Evolutionary conservation across 2,329 filamentous ascomycete genomes (phyloP).

Genomic region (Calonectria multiphialidica): DNA sequence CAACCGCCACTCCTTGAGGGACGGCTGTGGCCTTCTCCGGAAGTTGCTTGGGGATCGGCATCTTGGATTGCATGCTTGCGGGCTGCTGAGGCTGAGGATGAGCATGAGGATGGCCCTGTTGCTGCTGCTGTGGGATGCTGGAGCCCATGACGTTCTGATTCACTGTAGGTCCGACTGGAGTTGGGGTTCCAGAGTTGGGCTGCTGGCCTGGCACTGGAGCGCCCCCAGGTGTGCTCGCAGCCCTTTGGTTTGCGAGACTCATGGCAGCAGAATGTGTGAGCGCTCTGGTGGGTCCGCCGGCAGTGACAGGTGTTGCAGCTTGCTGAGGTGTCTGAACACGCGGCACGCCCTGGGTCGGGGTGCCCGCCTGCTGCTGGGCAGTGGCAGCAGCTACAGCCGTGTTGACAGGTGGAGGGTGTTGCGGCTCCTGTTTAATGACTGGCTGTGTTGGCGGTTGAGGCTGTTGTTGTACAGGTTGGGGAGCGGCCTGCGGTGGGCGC

Average conservation of each 20-base stretch:
- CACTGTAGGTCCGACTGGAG: slow-evolving; percentile 43
- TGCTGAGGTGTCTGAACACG: slow-evolving; percentile 67
- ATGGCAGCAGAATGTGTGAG: slow-evolving; percentile 65
- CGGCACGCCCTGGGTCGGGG: slow-evolving; percentile 61
- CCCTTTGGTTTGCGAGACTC: slow-evolving; percentile 59
- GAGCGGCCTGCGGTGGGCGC: slow-evolving; percentile 42
- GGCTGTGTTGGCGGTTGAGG: slow-evolving; percentile 42
- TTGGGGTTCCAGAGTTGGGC: slow-evolving; percentile 45
- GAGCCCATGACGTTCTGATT: slow-evolving; percentile 49
- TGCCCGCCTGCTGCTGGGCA: slow-evolving; percentile 55
- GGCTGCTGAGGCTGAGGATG: slow-evolving; percentile 58
- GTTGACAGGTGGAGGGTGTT: slow-evolving; percentile 60
- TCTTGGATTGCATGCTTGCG: slow-evolving; percentile 67
- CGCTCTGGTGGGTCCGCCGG: slow-evolving; percentile 54
- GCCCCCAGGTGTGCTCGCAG: slow-evolving; percentile 50
- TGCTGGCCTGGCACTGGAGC: slow-evolving; percentile 47
- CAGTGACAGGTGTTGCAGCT: slow-evolving; percentile 53
- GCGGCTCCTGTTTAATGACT: slow-evolving; percentile 50
- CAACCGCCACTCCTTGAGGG: slow-evolving; percentile 80
- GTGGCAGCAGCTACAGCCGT: slow-evolving; percentile 55
- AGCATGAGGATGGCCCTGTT: slow-evolving; percentile 59
- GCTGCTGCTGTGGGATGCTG: slow-evolving; percentile 44
- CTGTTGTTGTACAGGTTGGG: slow-evolving; percentile 44
- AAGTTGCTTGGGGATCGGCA: slow-evolving; percentile 86
- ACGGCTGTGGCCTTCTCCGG: slow-evolving; percentile 74